Base-by-base conservation (phyloP, 2,329 filamentous ascomycete genomes). In the Fusarium goolgardi region DNA sequence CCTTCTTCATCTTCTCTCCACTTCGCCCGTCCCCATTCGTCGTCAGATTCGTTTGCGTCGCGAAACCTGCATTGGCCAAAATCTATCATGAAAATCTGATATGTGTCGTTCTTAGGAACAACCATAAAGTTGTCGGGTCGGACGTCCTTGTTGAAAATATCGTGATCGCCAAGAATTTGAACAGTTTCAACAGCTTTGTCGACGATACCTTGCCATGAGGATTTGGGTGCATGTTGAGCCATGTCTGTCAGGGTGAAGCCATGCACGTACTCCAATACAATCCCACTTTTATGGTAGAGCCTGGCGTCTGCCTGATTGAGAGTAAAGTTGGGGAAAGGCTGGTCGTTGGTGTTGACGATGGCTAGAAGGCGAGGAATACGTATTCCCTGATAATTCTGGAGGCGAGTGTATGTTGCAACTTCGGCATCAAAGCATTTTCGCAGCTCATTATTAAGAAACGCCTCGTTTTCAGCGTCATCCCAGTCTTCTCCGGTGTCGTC, bases 81-180 rank as follows among this genome's bases (percentile, higher is more conserved):
- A 35, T 75, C 72, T 34, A 73, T 65, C 70, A 74, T 75, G n/a
- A 62, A 71, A 10, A 74, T 67, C 2, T 43, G 55, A 25, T 65
- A 72, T 7, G 15, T 18, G 0, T 4, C 43, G 3, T 29, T 25
- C 13, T 12, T 52, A 3, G 41, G 43, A 7, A 60, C 37, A 20
- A 72, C 53, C 2, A 76, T 59, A 11, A 76, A 74, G 39, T 74
- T 75, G 16, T 62, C 67, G 2, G 60, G 69, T 2, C 70, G 63
- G n/a, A 73, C 63, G 21, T 76, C 73, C 0, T 6, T 15, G 44
- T 75, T 75, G 46, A 75, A 49, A 18, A 76, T 65, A 2, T 63
- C 53, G n/a, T 72, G 12, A 45, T 75, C 71, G 6, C 71, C 63
- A 1, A 75, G 50, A 1, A n/a, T n/a, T n/a, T n/a, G n/a, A n/a